Evolutionary conservation across 2,329 filamentous ascomycete genomes (phyloP).

Genomic region (Raffaelea arxii): DNA sequence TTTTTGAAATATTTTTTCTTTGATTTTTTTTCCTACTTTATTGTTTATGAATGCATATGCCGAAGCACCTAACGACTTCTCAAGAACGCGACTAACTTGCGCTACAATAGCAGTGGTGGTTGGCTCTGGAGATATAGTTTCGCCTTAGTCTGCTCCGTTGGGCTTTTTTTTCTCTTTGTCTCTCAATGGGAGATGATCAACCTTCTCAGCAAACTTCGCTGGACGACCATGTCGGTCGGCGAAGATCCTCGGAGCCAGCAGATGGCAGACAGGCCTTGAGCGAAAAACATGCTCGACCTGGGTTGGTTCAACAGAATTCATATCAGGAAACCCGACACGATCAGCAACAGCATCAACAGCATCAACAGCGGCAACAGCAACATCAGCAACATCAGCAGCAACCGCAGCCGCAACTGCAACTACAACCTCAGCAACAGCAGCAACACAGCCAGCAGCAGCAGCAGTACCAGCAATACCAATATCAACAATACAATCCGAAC

Average conservation of each 20-base stretch:
- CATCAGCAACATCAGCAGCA: background rate
- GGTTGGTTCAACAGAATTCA: background rate
- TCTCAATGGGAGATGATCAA: slow-evolving; percentile 1
- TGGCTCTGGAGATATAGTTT: no score
- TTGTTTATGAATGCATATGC: no score
- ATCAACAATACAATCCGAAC: background rate
- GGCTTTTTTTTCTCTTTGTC: no score
- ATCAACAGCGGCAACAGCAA: background rate
- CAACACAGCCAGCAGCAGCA: background rate
- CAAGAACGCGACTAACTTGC: no score
- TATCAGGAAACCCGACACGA: background rate
- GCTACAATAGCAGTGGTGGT: no score
- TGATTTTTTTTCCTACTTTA: no score
- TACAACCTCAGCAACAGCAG: background rate
- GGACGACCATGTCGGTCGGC: background rate
- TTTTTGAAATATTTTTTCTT: no score
- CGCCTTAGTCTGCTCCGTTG: no score
- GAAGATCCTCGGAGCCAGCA: background rate
- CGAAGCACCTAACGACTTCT: background rate
- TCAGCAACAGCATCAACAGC: background rate
- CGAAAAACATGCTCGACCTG: background rate
- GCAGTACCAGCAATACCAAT: background rate
- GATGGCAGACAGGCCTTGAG: background rate
- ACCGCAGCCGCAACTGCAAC: background rate
- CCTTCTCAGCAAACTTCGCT: background rate